These are phyloP conservation scores for Theobroma cacao DNA, from an alignment of 345 rosid genomes.

Conservation along the genomic window DNA sequence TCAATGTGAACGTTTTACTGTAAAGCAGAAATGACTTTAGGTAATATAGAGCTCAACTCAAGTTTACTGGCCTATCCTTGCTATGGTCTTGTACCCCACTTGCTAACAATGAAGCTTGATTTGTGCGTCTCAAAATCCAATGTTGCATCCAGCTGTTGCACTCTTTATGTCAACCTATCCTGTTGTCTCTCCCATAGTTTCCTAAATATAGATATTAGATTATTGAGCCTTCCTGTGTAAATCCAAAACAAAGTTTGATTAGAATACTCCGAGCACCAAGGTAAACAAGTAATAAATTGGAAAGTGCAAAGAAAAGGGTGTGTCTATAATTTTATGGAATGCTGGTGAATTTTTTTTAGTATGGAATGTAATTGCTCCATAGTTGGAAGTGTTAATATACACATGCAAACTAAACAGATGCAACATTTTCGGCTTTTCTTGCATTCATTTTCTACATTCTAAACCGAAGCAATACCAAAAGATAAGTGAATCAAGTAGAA, in stretches of 20 bases:
- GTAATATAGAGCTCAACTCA: background rate
- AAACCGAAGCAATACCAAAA: background rate
- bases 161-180: background rate
- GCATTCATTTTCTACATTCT: background rate
- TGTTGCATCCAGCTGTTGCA: background rate
- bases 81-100: background rate
- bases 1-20: background rate
- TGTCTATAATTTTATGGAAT: background rate
- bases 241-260: background rate
- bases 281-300: background rate
- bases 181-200: constrained; percentile 31
- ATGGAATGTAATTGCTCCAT: background rate
- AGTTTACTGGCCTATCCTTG: background rate
- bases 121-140: background rate
- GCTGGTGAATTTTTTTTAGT: background rate
- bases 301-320: background rate
- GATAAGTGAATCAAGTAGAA: background rate
- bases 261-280: background rate
- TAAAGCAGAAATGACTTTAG: background rate
- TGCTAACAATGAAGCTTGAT: background rate
- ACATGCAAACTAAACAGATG: too few species aligned
- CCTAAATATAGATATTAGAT: background rate
- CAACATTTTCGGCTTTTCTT: background rate
- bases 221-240: background rate
- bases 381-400: background rate